phyloP scores from a whole-genome alignment of 2,329 filamentous ascomycete species.

The Chrysoporthe puriensis region DNA sequence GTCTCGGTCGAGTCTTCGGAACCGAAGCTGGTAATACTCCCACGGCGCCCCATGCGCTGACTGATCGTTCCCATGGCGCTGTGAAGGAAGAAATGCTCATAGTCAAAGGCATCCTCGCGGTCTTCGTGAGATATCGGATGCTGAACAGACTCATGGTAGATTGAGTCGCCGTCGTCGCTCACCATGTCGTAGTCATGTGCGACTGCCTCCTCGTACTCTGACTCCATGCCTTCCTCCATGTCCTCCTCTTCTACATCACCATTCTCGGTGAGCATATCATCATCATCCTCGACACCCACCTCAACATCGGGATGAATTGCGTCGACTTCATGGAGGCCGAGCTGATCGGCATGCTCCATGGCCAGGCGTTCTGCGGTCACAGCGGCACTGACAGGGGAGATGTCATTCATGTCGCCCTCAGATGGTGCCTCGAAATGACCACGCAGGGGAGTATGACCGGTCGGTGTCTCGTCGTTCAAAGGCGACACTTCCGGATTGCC shows the following conservation, averaged over 20 bases:
- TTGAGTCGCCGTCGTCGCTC: constrained; percentile 67
- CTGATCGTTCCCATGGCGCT: constrained; percentile 84
- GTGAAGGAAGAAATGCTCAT: constrained; percentile 93
- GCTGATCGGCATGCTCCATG: constrained; percentile 31
- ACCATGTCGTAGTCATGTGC: constrained; percentile 44
- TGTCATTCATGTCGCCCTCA: constrained; percentile 36
- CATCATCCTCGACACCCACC: constrained; percentile 38
- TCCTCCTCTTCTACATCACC: constrained; percentile 35
- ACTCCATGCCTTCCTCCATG: constrained; percentile 27
- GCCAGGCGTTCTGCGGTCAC: constrained; percentile 34
- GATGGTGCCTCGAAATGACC: constrained; percentile 26
- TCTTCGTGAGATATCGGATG: constrained; percentile 82
- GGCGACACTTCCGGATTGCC: constrained; percentile 27
- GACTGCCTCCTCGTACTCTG: constrained; percentile 31
- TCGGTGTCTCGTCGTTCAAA: constrained; percentile 16
- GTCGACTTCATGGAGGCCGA: constrained; percentile 36
- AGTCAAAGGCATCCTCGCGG: constrained; percentile 93
- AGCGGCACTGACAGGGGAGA: constrained; percentile 36
- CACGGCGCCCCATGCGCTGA: constrained; percentile 49
- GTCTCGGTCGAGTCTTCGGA: constrained; percentile 67
- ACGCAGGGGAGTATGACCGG: constrained; percentile 29
- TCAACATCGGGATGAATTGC: constrained; percentile 32
- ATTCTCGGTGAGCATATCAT: constrained; percentile 48
- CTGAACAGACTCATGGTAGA: constrained; percentile 64
- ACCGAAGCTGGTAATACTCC: constrained; percentile 56